Evolutionary conservation across 2,329 filamentous ascomycete species (phyloP).

Genomic region (Calonectria montana): DNA sequence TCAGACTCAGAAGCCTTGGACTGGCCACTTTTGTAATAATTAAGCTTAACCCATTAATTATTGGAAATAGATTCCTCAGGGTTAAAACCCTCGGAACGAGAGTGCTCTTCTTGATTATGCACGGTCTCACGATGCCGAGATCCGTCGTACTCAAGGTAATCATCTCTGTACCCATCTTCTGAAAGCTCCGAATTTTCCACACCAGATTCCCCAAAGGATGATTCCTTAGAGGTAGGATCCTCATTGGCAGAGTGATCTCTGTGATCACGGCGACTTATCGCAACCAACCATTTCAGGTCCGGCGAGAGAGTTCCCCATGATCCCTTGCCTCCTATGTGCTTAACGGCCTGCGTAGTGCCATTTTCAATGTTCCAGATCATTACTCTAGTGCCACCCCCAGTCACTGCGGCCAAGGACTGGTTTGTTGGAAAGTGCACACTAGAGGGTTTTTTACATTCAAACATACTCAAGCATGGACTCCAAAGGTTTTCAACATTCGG

Average conservation of each 20-base stretch:
- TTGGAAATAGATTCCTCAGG: background rate
- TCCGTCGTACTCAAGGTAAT: background rate
- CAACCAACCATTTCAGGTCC: background rate
- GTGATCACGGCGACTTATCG: too few relatives aligned
- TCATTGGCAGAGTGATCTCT: too few relatives aligned
- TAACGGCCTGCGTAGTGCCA: background rate
- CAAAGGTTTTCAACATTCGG: background rate
- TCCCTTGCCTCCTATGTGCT: background rate
- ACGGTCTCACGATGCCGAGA: background rate
- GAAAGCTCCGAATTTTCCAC: background rate
- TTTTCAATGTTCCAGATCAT: background rate
- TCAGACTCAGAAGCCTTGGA: background rate
- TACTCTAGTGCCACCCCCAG: rapidly evolving
- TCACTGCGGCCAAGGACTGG: background rate
- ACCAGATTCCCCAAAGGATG: too few relatives aligned
- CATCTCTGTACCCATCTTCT: background rate
- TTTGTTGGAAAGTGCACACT: background rate
- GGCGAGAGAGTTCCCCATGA: background rate
- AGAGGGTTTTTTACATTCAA: background rate
- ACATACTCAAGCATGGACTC: background rate
- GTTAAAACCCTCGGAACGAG: background rate
- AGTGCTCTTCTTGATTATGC: background rate
- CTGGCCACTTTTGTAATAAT: background rate
- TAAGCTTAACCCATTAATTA: too few relatives aligned
- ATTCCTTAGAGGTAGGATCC: too few relatives aligned